These are phyloP conservation scores for Suhomyces chickasaworum DNA, from an alignment of 1,139 yeast genomes.

Conservation along the genomic window DNA sequence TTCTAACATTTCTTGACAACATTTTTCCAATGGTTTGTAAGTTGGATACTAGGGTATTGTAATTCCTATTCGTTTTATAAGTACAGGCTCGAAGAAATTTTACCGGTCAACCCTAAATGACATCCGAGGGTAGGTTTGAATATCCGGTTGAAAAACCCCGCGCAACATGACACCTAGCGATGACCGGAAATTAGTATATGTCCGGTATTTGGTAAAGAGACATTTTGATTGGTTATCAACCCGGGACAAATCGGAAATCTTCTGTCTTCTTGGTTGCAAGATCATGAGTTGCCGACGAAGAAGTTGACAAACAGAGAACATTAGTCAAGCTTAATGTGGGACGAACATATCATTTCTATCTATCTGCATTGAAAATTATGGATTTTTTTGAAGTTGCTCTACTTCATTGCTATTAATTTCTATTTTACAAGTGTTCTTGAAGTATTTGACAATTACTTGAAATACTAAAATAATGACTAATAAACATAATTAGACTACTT, in stretches of 20 bases:
- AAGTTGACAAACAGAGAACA: no score
- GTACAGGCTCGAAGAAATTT: constrained; percentile 9
- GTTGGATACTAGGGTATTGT: neutral
- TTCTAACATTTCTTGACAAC: constrained; percentile 22
- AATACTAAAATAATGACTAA: neutral
- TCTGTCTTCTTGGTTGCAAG: neutral
- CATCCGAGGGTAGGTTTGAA: constrained; percentile 8
- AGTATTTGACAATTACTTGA: no score
- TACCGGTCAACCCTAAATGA: constrained; percentile 3
- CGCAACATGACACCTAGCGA: neutral
- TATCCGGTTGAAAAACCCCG: constrained; percentile 9
- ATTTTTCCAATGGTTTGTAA: constrained; percentile 9
- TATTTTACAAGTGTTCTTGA: no score
- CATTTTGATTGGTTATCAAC: constrained; percentile 12
- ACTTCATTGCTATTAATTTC: no score
- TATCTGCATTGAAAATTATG: no score
- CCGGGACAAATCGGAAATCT: constrained; percentile 13
- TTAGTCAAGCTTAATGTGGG: no score
- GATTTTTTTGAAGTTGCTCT: no score
- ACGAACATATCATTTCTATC: no score
- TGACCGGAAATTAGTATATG: constrained; percentile 9
- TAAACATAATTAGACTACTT: no score
- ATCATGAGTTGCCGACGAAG: neutral
- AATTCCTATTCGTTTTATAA: neutral
- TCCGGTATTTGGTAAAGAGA: constrained; percentile 11